Conservation (phyloP, 2,329 filamentous ascomycete species). For the Fusarium keratoplasticum region DNA sequence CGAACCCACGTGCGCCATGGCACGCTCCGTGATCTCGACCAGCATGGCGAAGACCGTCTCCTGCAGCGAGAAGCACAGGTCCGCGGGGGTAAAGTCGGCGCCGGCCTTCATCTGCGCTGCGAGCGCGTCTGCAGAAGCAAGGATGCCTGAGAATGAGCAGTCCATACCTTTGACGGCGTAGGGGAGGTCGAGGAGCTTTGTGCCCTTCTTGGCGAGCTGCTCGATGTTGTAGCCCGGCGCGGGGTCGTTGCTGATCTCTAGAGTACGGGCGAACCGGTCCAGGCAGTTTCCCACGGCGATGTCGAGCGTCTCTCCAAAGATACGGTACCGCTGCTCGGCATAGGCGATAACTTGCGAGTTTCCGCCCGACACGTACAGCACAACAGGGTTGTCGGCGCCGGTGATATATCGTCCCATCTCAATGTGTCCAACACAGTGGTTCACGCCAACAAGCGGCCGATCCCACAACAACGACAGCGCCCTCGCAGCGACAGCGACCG, state of each 20-base stretch:
- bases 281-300: slow-evolving; percentile 98
- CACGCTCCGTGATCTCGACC: slow-evolving; percentile 97
- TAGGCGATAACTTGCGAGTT: slow-evolving; percentile 99
- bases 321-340: slow-evolving; percentile 92
- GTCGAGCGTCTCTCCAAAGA: slow-evolving; percentile 97
- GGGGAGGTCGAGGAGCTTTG: slow-evolving; percentile 84
- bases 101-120: slow-evolving; percentile 72
- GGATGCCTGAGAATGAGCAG: slow-evolving; percentile 92
- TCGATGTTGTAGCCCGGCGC: slow-evolving; percentile 99
- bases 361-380: slow-evolving; percentile 93
- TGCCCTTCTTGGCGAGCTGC: slow-evolving; percentile 83
- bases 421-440: slow-evolving; percentile 98
- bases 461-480: slow-evolving; percentile 86
- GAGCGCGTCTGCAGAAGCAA: slow-evolving; percentile 84
- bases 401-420: slow-evolving; percentile 98
- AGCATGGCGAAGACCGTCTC: slow-evolving; percentile 98
- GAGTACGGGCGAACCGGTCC: slow-evolving; percentile 91
- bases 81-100: slow-evolving; percentile 78
- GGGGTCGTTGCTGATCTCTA: slow-evolving; percentile 93
- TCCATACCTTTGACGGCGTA: slow-evolving; percentile 99
- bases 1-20: slow-evolving; percentile 97
- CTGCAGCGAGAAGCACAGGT: slow-evolving; percentile 94
- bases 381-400: slow-evolving; percentile 89
- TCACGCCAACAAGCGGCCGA: slow-evolving; percentile 91
- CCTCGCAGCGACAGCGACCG: slow-evolving; percentile 86